Evolutionary conservation across 164 flowering plant species (phyloP), one percentile per base, ranked within the genome.

Genomic region (Magnolia kwangsiensis): DNA sequence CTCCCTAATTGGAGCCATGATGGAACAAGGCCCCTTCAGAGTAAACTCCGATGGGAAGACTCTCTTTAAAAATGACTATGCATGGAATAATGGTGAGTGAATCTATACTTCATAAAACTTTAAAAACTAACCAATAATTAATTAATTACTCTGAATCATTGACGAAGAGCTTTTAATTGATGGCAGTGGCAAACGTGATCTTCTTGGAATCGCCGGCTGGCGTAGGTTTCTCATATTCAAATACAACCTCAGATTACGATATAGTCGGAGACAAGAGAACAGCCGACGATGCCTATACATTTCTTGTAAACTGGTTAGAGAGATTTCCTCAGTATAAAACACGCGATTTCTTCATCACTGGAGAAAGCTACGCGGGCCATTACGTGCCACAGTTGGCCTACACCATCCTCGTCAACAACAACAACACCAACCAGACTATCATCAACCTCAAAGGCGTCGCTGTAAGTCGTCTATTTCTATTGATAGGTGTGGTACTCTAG

Each of bases 361-460:
- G 87, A 19, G 88, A 86, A 78, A 86, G 86, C 80, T 86, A 86
- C 11, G 85, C 81, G 0, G 85, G 88, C 6, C 87, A 85, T 58
- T 83, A 81, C 63, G 85, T 79, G 23, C 88, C 88, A 51, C 86
- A 85, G 71, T 77, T 85, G 9, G 83, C 86, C 21, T 59, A 85
- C 4, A 72, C 70, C 10, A 83, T 85, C 67, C 73, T 77, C 1
- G 50, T 19, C 8, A 67, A 66, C 69, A 83, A 80, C 74, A 76
- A 77, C 18, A 58, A 8, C 24, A 45, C 74, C 49, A 77, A 74
- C 27, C 63, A 81, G 11, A 75, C 80, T 7, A 18, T 65, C 50
- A 81, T 83, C 63, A 81, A 82, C 68, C 77, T 84, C 29, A 75
- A 73, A 71, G 87, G 85, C 19, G 76, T 85, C 5, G 79, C 80